Evolutionary conservation across 2,329 filamentous ascomycete genomes (phyloP), one percentile per base, ranked within the genome.

Genomic region (Sphaerulina populicola): DNA sequence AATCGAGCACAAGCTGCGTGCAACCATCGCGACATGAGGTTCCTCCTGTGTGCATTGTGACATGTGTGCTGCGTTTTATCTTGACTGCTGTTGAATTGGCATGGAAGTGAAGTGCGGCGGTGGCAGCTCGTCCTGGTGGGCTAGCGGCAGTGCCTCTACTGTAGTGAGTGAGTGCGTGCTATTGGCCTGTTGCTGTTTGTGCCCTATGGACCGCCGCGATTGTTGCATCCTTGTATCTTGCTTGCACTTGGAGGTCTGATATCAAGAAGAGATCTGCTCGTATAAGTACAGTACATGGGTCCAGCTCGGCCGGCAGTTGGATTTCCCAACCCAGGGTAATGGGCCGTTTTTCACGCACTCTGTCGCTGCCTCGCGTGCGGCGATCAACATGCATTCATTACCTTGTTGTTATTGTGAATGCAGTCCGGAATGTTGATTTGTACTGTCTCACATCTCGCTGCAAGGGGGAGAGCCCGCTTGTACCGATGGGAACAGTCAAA

Each of bases 1-100:
- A 53, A 53, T 53, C 51, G 50, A 49, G 44, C 33, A 33, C 39
- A 29, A 35, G 38, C 31, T 42, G 29, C 12, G 31, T 35, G 31
- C 31, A 35, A 35, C 12, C 1, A 27, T 27, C 3, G 3, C 23
- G 23, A 27, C 23, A 6, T 27, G 23, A 27, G 23, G 31, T 10
- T 35, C 31, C 10, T 35, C 12, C 12, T 1, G 10, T n/a, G 31
- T 11, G 31, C 10, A 11, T n/a, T 35, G 31, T 35, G 31, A 11
- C 7, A 35, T n/a, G 10, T 35, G 30, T 12, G 11, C 12, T 35
- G 31, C 10, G 10, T 35, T 35, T n/a, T n/a, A 9, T 4, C 2
- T 35, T n/a, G n/a, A 35, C 31, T 35, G 6, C 4, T 35, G 12
- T 35, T 35, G 31, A 3, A 7, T 3, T 7, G 5, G 23, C 23